Base-by-base conservation (phyloP, 2,329 filamentous ascomycete species). In the Teratosphaeria epicoccoides region DNA sequence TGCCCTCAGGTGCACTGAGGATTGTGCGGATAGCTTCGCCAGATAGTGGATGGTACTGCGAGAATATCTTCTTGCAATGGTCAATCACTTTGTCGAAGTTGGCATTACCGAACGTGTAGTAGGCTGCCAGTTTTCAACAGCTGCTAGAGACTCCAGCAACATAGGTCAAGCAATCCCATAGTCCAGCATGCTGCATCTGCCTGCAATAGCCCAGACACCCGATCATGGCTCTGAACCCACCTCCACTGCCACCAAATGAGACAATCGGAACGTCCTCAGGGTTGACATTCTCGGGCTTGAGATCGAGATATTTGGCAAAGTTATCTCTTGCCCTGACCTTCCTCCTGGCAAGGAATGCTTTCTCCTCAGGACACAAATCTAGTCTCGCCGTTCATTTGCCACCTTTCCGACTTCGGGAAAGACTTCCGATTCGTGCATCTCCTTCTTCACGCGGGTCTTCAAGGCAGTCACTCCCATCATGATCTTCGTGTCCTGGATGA, bases 131-230 rank as follows among this genome's bases (percentile, higher is more conserved):
- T 6, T 61, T 60, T 63, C 62, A 66, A 54, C 64, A 67, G 2
- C 63, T 61, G 23, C 64, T 63, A 33, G 62, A 65, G 0, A 67
- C 64, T 6, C 64, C 65, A 14, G 63, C 53, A 7, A 65, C 57
- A 50, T 66, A 67, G 6, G 62, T 63, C 17, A 66, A 46, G 43
- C 61, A 61, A 49, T 66, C 64, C 63, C 62, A 66, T 4, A 65
- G 54, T 3, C 65, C 64, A 25, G 56, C 50, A 33, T 54, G 50
- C 50, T 63, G 62, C 61, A 66, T 64, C 24, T 61, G 57, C 24
- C 61, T 51, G 26, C 53, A 55, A 50, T 64, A 68, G n/a, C 59
- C 65, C 17, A 66, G 50, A 46, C 58, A 52, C 2, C 54, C 59
- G 26, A 65, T 56, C 61, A 66, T 65, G 20, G 65, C 63, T 17